Conservation (phyloP, 805 yeast genomes). For the Peterozyma toletana region DNA sequence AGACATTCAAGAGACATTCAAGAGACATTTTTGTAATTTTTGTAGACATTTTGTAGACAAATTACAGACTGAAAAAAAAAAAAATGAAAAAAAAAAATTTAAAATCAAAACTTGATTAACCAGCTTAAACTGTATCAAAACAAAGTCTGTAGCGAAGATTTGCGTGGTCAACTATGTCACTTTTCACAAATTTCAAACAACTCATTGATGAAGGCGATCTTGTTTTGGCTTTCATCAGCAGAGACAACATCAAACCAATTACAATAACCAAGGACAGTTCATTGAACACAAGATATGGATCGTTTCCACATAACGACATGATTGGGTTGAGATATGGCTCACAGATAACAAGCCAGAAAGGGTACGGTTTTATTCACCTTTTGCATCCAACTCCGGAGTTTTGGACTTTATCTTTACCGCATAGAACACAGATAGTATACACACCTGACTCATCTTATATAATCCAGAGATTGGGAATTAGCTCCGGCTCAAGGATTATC, state of each 20-base stretch:
- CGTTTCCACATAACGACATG: conserved; percentile 79
- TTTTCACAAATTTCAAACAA: conserved; percentile 53
- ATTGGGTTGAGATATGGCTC: conserved; percentile 78
- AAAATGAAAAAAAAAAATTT: too few species aligned
- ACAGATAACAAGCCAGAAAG: conserved; percentile 66
- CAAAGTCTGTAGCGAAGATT: neutral
- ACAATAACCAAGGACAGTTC: conserved; percentile 48
- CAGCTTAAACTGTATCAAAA: neutral
- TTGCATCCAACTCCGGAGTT: conserved; percentile 91
- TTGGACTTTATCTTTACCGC: conserved; percentile 95
- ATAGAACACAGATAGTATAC: conserved; percentile 95
- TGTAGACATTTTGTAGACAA: too few species aligned
- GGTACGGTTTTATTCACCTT: conserved; percentile 80
- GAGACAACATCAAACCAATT: conserved; percentile 75
- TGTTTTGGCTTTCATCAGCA: conserved; percentile 77
- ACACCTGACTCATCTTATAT: conserved; percentile 93
- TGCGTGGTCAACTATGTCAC: conserved; percentile 1
- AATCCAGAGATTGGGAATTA: conserved; percentile 69
- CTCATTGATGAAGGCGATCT: conserved; percentile 79
- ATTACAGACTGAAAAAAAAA: too few species aligned
- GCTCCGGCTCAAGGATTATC: conserved; percentile 70
- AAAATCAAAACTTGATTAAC: too few species aligned
- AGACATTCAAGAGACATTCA: too few species aligned
- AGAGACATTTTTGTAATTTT: too few species aligned
- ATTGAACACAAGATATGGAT: conserved; percentile 84